Evolutionary conservation across 2,329 filamentous ascomycete species (phyloP), one percentile per base, ranked within the genome.

Genomic region (Colletotrichum gigasporum): DNA sequence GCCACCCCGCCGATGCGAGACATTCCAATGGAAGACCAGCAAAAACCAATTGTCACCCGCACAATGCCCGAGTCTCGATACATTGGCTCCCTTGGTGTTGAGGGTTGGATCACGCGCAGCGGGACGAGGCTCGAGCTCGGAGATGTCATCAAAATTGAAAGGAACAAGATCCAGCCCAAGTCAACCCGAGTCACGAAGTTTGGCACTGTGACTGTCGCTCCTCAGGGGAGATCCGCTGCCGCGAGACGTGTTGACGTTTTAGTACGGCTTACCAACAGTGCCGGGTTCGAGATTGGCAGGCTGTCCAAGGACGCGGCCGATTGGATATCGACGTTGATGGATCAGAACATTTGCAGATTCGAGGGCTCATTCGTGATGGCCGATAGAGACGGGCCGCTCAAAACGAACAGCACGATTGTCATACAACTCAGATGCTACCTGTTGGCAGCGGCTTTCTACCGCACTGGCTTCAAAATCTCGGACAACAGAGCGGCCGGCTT

Each of bases 331-430:
- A 90, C 94, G 0, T 79, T 99, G 69, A 88, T 98, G 53, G 96
- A 99, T 72, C 94, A 98, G 74, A 90, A 91, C 30, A 85, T 97
- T 3, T 97, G 94, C 80, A 86, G 81, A 20, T 97, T 99, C 66
- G 92, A 97, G 69, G 96, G 92, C 5, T 88, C 86, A 11, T 97
- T 94, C 71, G 93, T 99, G 2, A 98, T 92, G 75, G 92, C 92
- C 0, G 94, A 94, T 0, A n/a, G n/a, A n/a, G n/a, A n/a, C n/a
- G 95, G 98, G 59, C 84, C 87, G 47, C 78, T 98, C 48, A 86
- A 92, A 51, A 96, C 94, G 8, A 97, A 97, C 72, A 96, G 99
- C 71, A 98, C 94, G 0, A 85, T 99, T n/a, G 97, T 95, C 71
- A 77, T 99, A 6, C 96, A 99, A 75, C 78, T 99, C 44, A 86